Evolutionary conservation across 306 rosid genomes (phyloP).

Genomic region (Bauhinia variegata): DNA sequence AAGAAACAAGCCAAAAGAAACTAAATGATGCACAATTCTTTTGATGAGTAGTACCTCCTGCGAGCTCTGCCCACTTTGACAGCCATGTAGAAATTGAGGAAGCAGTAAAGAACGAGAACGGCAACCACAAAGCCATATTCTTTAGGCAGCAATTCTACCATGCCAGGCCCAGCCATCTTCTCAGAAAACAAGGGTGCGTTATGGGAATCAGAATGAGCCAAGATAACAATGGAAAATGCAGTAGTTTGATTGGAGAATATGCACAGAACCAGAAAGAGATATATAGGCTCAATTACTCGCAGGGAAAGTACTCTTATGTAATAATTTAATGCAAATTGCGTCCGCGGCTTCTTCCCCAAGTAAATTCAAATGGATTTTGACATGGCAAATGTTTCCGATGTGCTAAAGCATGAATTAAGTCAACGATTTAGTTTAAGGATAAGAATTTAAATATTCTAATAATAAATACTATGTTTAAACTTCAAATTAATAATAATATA

Average conservation of each 20-base stretch:
- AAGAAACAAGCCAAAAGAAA: too few species aligned
- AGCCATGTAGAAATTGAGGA: conserved; percentile 75
- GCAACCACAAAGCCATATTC: conserved; percentile 73
- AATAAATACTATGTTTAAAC: too few species aligned
- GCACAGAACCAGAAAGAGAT: too few species aligned
- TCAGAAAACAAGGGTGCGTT: not conserved
- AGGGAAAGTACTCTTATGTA: too few species aligned
- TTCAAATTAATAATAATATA: too few species aligned
- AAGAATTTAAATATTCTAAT: too few species aligned
- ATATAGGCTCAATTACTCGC: not conserved
- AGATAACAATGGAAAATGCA: not conserved
- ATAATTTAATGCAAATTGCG: not conserved
- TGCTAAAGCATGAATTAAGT: too few species aligned
- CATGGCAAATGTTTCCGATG: not conserved
- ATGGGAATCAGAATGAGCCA: not conserved
- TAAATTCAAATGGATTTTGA: too few species aligned
- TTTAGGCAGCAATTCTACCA: conserved; percentile 56
- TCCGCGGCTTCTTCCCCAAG: not conserved
- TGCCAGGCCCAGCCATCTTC: conserved; percentile 50
- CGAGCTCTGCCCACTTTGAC: conserved; percentile 71
- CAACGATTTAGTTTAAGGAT: too few species aligned
- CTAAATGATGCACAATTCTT: too few species aligned
- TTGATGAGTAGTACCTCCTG: conserved; percentile 40
- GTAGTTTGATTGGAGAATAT: not conserved
- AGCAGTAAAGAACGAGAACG: conserved; percentile 61